Percentiles rank a stretch among this genome's conserved stretches.
Evolutionary conservation across 768 basidiomycete genomes (phyloP).

Genomic region (Aureoboletus auriporus): DNA sequence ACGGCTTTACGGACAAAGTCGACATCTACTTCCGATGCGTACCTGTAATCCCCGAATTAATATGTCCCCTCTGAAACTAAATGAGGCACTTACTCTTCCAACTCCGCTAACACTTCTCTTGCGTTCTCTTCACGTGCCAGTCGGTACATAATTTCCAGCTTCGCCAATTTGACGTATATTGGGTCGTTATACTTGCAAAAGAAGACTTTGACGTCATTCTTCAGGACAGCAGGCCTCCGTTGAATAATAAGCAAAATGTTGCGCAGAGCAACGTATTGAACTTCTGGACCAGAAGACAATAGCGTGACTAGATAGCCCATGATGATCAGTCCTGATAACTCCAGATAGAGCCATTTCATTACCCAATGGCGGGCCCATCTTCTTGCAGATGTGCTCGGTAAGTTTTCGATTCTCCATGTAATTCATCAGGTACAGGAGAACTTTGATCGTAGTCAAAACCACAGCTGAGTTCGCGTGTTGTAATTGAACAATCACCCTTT

Average conservation of each 20-base stretch:
- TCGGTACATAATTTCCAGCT: slow-evolving; percentile 98
- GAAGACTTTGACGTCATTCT: slow-evolving; percentile 98
- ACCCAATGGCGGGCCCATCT: slow-evolving; percentile 98
- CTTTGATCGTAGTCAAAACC: slow-evolving; percentile 97
- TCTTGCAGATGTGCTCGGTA: slow-evolving; percentile 89
- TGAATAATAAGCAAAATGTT: slow-evolving; percentile 98
- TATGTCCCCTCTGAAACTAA: neutral
- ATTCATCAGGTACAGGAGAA: slow-evolving; percentile 95
- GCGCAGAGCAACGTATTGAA: slow-evolving; percentile 95
- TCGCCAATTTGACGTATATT: slow-evolving; percentile 97
- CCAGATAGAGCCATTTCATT: neutral
- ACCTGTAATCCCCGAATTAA: slow-evolving; percentile 43
- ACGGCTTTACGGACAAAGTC: slow-evolving; percentile 99
- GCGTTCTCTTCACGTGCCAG: slow-evolving; percentile 94
- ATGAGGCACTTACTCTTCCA: slow-evolving; percentile 74
- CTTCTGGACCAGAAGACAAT: slow-evolving; percentile 95
- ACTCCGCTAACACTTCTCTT: slow-evolving; percentile 85
- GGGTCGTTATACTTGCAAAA: slow-evolving; percentile 99
- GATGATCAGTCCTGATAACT: slow-evolving; percentile 2
- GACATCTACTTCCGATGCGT: slow-evolving; percentile 96
- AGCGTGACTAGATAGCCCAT: slow-evolving; percentile 64
- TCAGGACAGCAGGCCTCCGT: slow-evolving; percentile 84
- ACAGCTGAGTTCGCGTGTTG: slow-evolving; percentile 99
- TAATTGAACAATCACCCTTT: slow-evolving; percentile 88
- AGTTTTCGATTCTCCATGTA: slow-evolving; percentile 90